Percentiles rank a stretch among this genome's conserved stretches.
Conservation (phyloP, 345 rosid genomes). For the Syzygium jambos region DNA sequence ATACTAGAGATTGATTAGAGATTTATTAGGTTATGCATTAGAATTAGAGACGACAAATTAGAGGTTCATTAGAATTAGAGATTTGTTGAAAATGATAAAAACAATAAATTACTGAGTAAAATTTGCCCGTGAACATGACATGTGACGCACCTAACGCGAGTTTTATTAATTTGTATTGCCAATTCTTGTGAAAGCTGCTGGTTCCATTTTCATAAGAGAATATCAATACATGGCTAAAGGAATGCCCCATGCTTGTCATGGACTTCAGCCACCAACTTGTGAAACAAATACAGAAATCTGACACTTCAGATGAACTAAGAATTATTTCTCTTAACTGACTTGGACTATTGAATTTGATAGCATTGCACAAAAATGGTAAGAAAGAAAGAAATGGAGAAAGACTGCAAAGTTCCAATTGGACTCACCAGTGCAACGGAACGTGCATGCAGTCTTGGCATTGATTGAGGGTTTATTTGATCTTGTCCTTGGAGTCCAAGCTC, state of each 20-base stretch:
- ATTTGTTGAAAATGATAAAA: background rate
- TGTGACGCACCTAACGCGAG: background rate
- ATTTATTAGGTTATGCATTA: background rate
- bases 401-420: background rate
- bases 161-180: background rate
- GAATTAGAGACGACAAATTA: background rate
- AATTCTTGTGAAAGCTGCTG: background rate
- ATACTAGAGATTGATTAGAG: background rate
- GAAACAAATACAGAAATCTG: background rate
- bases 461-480: constrained; percentile 1
- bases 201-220: background rate
- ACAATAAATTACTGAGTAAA: background rate
- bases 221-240: background rate
- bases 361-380: background rate
- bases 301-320: background rate
- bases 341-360: background rate
- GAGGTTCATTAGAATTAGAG: background rate
- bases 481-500: constrained; percentile 4
- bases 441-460: background rate
- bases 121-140: background rate
- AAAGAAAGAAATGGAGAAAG: background rate
- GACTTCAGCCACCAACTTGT: background rate
- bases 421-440: background rate
- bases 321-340: background rate
- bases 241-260: background rate